Conservation (phyloP, 768 basidiomycete genomes). For the Nidularia pulvinata region DNA sequence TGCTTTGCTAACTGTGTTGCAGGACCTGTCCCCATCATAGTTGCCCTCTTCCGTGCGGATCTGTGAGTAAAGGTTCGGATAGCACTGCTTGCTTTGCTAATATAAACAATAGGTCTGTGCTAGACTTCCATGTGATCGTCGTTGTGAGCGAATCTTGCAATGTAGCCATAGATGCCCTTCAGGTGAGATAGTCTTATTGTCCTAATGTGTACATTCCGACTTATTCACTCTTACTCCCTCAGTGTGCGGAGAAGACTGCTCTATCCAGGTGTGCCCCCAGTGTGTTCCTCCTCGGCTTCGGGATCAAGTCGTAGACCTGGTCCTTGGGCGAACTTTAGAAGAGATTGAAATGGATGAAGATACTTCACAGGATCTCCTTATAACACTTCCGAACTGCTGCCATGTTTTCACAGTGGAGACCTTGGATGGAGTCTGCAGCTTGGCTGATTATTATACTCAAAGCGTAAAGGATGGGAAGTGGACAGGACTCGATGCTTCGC, state of each 20-base stretch:
- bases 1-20: background rate
- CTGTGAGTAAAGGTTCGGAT: slow-evolving; percentile 37
- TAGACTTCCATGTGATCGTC: slow-evolving; percentile 61
- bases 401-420: slow-evolving; percentile 76
- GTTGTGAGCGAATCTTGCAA: slow-evolving; percentile 41
- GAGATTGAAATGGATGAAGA: slow-evolving; percentile 39
- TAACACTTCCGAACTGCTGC: slow-evolving; percentile 59
- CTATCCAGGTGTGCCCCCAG: slow-evolving; percentile 46
- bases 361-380: slow-evolving; percentile 45
- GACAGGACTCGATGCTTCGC: slow-evolving; percentile 41
- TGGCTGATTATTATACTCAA: slow-evolving; percentile 48
- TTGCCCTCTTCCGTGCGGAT: slow-evolving; percentile 69
- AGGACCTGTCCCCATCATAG: slow-evolving; percentile 53
- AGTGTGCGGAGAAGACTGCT: slow-evolving; percentile 74
- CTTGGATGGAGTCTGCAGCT: slow-evolving; percentile 57
- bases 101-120: slow-evolving; percentile 49
- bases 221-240: background rate
- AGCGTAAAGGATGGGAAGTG: slow-evolving; percentile 33
- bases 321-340: slow-evolving; percentile 46
- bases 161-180: slow-evolving; percentile 74
- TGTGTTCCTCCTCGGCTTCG: slow-evolving; percentile 42
- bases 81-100: background rate
- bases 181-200: slow-evolving; percentile 31
- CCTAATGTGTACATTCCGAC: background rate
- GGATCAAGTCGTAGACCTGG: slow-evolving; percentile 54